Evolutionary conservation across 495 filamentous ascomycete species (phyloP).

Genomic region (Podospora appendiculata): DNA sequence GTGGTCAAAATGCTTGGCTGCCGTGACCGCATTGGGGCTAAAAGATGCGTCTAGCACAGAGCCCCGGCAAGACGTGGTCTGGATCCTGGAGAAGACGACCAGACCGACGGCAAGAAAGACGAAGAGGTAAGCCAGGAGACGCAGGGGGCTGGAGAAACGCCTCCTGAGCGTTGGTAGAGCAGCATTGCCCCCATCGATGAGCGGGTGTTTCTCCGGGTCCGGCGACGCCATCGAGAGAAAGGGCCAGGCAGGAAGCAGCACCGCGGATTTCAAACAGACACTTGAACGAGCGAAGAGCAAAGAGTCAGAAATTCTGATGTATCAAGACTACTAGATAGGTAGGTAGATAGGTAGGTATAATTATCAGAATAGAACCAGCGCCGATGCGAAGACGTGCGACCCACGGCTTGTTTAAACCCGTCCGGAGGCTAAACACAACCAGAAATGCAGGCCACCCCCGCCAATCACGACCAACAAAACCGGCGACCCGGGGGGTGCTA

Average conservation of each 20-base stretch:
- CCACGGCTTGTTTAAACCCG: too few relatives aligned
- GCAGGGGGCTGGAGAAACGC: not conserved
- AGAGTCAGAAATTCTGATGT: not conserved
- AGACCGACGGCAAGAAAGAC: not conserved
- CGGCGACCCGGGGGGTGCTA: too few relatives aligned
- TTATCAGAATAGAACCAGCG: too few relatives aligned
- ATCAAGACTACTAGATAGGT: too few relatives aligned
- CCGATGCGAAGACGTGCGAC: too few relatives aligned
- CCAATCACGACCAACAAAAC: too few relatives aligned
- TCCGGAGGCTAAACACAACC: too few relatives aligned
- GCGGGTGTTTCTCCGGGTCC: slow-evolving; percentile 9
- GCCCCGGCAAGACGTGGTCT: not conserved
- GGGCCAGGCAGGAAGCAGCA: not conserved
- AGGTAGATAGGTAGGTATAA: too few relatives aligned
- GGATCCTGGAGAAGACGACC: not conserved
- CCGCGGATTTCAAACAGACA: not conserved
- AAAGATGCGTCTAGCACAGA: too few relatives aligned
- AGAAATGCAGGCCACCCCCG: too few relatives aligned
- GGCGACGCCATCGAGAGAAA: slow-evolving; percentile 1
- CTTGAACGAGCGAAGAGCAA: not conserved
- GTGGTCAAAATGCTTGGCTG: too few relatives aligned
- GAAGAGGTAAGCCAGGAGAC: not conserved
- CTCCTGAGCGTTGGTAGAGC: not conserved
- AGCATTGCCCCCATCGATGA: not conserved
- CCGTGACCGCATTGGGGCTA: too few relatives aligned